Percentiles rank a stretch among this genome's conserved stretches.
Evolutionary conservation across 1,284 basidiomycete genomes (phyloP).

Genomic region (Pseudozyma flocculosa): DNA sequence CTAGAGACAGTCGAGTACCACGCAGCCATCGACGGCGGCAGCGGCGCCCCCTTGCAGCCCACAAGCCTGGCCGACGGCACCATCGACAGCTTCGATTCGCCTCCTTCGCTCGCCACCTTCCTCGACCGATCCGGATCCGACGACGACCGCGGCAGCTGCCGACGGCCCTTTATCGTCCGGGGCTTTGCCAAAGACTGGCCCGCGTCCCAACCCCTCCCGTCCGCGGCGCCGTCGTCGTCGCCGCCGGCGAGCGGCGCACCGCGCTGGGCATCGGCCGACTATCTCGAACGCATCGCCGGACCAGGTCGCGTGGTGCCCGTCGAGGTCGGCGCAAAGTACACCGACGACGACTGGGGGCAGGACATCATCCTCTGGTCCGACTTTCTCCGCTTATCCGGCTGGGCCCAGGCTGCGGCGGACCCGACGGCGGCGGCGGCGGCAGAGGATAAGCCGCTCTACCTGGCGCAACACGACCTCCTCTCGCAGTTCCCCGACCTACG

Average conservation of each 20-base stretch:
- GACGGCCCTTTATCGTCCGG: conserved; percentile 72
- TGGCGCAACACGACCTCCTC: conserved; percentile 86
- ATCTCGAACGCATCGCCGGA: conserved; percentile 58
- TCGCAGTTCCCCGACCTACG: conserved; percentile 77
- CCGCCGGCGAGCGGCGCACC: conserved; percentile 58
- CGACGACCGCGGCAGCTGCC: neutral
- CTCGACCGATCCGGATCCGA: neutral
- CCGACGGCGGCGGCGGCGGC: no score
- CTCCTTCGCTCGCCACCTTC: neutral
- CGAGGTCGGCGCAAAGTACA: conserved; percentile 84
- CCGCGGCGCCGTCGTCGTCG: no score
- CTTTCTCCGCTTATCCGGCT: conserved; percentile 68
- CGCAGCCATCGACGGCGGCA: no score
- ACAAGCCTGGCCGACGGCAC: neutral
- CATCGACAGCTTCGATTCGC: neutral
- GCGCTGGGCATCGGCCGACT: conserved; percentile 58
- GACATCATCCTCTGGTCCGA: conserved; percentile 74
- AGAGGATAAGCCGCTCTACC: conserved; percentile 65
- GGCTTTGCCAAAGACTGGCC: conserved; percentile 68
- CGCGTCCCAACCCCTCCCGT: conserved; percentile 67
- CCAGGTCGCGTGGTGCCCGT: conserved; percentile 82
- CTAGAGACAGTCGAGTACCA: conserved; percentile 1
- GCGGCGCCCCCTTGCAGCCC: neutral
- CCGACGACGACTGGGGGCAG: conserved; percentile 78
- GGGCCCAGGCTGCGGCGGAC: no score